These are phyloP conservation scores for Saturnispora kantuleensis DNA, from an alignment of 805 yeast species.

Conservation along the genomic window DNA sequence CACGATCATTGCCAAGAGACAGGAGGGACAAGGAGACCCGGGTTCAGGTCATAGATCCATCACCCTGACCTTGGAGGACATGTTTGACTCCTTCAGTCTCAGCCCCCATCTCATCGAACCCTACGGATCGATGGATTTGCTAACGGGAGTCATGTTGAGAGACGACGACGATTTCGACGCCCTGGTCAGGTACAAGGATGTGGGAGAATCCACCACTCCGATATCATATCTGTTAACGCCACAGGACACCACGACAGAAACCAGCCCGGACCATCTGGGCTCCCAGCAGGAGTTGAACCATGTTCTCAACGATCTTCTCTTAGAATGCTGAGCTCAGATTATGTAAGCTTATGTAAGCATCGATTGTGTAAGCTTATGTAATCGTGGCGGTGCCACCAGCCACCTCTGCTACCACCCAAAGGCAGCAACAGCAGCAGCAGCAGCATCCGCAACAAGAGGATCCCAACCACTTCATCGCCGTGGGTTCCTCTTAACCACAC, in stretches of 20 bases:
- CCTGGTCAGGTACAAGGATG: constrained; percentile 10
- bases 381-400: no score
- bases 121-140: constrained; percentile 45
- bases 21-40: constrained; percentile 7
- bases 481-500: no score
- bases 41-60: constrained; percentile 18
- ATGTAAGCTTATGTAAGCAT: not conserved
- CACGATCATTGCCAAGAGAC: constrained; percentile 41
- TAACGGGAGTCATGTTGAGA: constrained; percentile 39
- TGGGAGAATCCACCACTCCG: constrained; percentile 18
- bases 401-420: no score
- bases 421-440: no score
- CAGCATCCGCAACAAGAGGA: no score
- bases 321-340: not conserved
- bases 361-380: no score
- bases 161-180: constrained; percentile 43
- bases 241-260: not conserved
- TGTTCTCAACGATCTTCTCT: no score
- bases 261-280: not conserved
- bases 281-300: not conserved
- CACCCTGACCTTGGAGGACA: constrained; percentile 54
- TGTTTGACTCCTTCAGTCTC: constrained; percentile 52
- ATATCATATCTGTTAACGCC: constrained; percentile 23
- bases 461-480: no score
- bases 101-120: constrained; percentile 64